Conservation (phyloP, 495 filamentous ascomycete species). For the Neurospora sp. region DNA sequence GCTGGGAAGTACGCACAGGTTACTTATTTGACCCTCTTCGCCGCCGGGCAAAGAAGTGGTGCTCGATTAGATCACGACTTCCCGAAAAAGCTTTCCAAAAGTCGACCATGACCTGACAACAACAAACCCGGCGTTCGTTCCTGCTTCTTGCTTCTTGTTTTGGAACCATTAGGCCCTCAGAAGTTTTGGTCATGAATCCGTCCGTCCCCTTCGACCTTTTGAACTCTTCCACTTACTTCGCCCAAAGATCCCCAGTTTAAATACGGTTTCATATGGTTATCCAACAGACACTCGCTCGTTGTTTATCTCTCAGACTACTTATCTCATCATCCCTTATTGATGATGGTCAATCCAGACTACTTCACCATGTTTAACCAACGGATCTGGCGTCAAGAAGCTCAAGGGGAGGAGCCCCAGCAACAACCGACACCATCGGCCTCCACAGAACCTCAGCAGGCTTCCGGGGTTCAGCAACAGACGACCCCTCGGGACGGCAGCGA, state of each 20-base stretch:
- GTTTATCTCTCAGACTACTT: not conserved
- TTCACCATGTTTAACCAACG: not conserved
- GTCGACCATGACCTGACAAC: not conserved
- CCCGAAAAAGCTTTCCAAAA: not conserved
- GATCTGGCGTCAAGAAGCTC: not conserved
- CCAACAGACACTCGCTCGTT: not conserved
- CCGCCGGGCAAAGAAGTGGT: not conserved
- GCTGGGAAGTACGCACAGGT: not conserved
- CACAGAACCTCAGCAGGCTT: not conserved
- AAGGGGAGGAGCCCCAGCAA: not conserved
- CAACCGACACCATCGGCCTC: not conserved
- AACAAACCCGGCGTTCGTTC: not conserved
- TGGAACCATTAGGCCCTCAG: not conserved
- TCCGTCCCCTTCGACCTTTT: not conserved
- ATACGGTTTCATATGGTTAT: not conserved
- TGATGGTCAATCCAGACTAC: not conserved
- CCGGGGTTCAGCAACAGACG: too few species aligned
- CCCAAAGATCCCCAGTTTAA: not conserved
- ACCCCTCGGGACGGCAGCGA: not conserved
- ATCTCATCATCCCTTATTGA: not conserved
- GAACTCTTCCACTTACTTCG: not conserved
- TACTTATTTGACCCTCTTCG: not conserved
- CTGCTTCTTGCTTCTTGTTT: not conserved
- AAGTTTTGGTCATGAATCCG: not conserved
- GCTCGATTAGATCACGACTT: not conserved